Evolutionary conservation across 257 asterid genomes (phyloP), one percentile per base, ranked within the genome.

Genomic region (Fraxinus pennsylvanica): DNA sequence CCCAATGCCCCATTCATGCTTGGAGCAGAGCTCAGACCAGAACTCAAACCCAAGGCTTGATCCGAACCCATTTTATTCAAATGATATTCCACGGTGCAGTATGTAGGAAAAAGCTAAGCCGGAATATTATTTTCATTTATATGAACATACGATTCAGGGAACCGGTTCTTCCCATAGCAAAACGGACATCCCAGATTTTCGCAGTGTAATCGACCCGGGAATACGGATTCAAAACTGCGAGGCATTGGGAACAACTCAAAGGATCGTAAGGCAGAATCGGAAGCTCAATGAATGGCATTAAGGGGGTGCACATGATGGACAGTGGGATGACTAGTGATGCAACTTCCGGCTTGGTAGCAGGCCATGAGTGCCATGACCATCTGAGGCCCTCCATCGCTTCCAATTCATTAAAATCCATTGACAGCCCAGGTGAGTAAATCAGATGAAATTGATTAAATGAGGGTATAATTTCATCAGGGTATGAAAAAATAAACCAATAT

Each of bases 361-460:
- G 97, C 99, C 99, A 95, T 6, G 99, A 88, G 57, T 93, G 97
- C 99, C 99, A 93, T 30, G 99, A 86, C 99, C 99, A 95, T 1
- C 99, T 92, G 82, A 95, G 88, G 19, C 99, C 98, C 90, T 93
- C 99, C 78, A 87, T 93, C 33, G 91, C 98, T 85, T 95, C 99
- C 84, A 95, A 82, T 87, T 95, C 98, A 32, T 83, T 78, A 88
- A 91, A 95, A 91, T 95, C 98, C 99, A 95, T 93, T 9, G 86
- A 6, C 39, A 50, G 61, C 21, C 71, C 9, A 72, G 59, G 72
- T 15, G 59, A 50, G 10, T 30, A 35, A 63, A 78, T 68, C 65
- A 61, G 79, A 45, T 19, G 52, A 47, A 7, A 19, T 21, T 21
- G 67, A 57, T 57, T 27, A 57, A 21, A 6, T 57, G 30, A 57